Evolutionary conservation across 1,139 yeast species (phyloP).

Genomic region (Groenewaldozyma sp.): DNA sequence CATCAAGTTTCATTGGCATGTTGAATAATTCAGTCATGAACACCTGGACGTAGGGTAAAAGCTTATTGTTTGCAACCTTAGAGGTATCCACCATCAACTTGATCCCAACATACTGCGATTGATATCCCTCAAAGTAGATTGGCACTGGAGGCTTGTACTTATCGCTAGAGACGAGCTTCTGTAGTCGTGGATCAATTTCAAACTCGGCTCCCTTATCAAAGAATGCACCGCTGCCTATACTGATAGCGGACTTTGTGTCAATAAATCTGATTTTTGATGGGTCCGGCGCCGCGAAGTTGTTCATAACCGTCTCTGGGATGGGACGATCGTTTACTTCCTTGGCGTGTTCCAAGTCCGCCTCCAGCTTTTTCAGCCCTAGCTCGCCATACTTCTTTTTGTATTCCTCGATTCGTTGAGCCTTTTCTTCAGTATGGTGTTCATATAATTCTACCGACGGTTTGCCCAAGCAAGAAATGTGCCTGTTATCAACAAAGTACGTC

Average conservation of each 20-base stretch:
- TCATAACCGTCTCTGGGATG: slow-evolving; percentile 60
- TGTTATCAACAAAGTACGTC: slow-evolving; percentile 49
- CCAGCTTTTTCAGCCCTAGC: slow-evolving; percentile 49
- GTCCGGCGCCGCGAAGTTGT: slow-evolving; percentile 44
- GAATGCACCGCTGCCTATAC: slow-evolving; percentile 1
- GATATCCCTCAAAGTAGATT: slow-evolving; percentile 69
- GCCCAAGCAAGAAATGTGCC: slow-evolving; percentile 67
- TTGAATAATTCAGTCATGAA: slow-evolving; percentile 60
- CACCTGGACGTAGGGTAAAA: slow-evolving; percentile 55
- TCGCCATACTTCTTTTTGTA: slow-evolving; percentile 49
- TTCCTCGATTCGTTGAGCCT: slow-evolving; percentile 40
- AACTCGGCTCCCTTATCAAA: slow-evolving; percentile 9
- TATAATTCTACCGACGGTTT: slow-evolving; percentile 64
- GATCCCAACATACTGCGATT: slow-evolving; percentile 73
- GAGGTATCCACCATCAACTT: slow-evolving; percentile 49
- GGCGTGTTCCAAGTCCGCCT: slow-evolving; percentile 47
- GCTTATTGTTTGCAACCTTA: slow-evolving; percentile 43
- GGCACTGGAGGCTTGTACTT: slow-evolving; percentile 50
- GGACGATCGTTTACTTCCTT: slow-evolving; percentile 58
- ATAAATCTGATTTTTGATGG: slow-evolving; percentile 69
- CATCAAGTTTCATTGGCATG: slow-evolving; percentile 58
- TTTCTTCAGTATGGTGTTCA: slow-evolving; percentile 41
- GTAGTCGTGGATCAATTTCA: slow-evolving; percentile 21
- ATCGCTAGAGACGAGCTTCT: slow-evolving; percentile 24
- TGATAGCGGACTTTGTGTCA: slow-evolving; percentile 51